Evolutionary conservation across 371 early-diverging fungal genomes (phyloP), one percentile per base, ranked within the genome.

Genomic region (Mortierella sp.): DNA sequence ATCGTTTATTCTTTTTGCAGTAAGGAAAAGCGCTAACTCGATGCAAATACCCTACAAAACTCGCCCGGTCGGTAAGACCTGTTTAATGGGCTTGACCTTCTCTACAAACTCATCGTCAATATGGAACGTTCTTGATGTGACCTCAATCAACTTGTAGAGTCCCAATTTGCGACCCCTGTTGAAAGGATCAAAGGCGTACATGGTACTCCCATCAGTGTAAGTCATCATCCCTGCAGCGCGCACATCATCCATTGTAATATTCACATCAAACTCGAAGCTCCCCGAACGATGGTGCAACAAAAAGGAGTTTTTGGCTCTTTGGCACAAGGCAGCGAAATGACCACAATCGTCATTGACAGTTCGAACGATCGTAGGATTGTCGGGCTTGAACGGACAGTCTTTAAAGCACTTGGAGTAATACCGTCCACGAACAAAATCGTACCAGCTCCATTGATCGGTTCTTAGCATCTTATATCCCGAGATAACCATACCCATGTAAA

Each of bases 391-490:
- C 11, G 47, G 48, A 48, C 63, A 63, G 48, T 63, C 63, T 24
- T 22, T 10, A 41, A 63, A 45, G n/a, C 5, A 38, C 48, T 63
- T 63, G 45, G 63, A 47, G 6, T 41, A 24, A 24, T 45, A 63
- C 24, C 63, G 24, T 32, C 45, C 48, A 28, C 63, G 48, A 24
- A 63, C 63, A 33, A 63, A 47, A 63, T 63, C 48, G n/a, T 47
- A 63, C 48, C 62, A 47, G 63, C 63, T 63, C 63, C 48, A 63
- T 6, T 47, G 47, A 33, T 63, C 63, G 16, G 48, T 63, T 33
- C 63, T 38, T 28, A 63, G 32, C 62, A 61, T 61, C 62, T 61
- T 61, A 8, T 61, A 61, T 7, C 62, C 62, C 38, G 62, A 61
- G 21, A 61, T 19, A 36, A 61, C 3, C 62, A 61, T 38, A n/a